Percentiles rank a stretch among this genome's conserved stretches.
Evolutionary conservation across 495 filamentous ascomycete species (phyloP).

Genomic region (Penicillium pulvis): DNA sequence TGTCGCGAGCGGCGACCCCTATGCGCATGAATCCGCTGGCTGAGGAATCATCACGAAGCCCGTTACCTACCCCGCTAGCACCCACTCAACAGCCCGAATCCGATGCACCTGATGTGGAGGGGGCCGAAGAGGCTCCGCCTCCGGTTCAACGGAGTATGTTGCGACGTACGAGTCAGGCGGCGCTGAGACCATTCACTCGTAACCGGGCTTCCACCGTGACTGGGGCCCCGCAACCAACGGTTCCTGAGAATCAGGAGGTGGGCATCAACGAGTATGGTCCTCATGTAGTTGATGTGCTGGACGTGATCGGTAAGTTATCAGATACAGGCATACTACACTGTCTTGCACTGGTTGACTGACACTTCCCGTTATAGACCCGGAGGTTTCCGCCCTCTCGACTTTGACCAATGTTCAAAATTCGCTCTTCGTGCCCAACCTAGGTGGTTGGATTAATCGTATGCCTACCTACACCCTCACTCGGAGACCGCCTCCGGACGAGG

Average conservation of each 20-base stretch:
- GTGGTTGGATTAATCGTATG: conserved; percentile 64
- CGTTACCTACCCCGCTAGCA: conserved; percentile 8
- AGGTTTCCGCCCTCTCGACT: conserved; percentile 71
- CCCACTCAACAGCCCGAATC: conserved; percentile 1
- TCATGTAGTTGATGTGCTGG: conserved; percentile 67
- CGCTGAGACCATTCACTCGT: conserved; percentile 36
- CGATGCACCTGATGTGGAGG: conserved; percentile 5
- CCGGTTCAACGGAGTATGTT: conserved; percentile 25
- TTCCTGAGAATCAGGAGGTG: conserved; percentile 9
- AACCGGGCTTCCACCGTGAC: conserved; percentile 40
- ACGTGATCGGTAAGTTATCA: conserved; percentile 63
- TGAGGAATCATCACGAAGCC: conserved; percentile 40
- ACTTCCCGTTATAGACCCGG: conserved; percentile 58
- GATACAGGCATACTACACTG: neutral
- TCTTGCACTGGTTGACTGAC: neutral
- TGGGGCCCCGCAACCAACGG: conserved; percentile 21
- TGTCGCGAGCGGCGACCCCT: conserved; percentile 37
- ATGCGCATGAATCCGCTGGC: conserved; percentile 39
- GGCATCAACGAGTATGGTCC: conserved; percentile 51
- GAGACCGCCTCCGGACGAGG: conserved; percentile 35
- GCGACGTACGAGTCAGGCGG: conserved; percentile 39
- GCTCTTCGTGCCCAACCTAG: conserved; percentile 72
- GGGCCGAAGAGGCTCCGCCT: conserved; percentile 13
- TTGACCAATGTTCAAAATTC: conserved; percentile 82
- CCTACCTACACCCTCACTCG: conserved; percentile 74